Conservation (phyloP, 495 filamentous ascomycete genomes). For the Xylaria scruposa region DNA sequence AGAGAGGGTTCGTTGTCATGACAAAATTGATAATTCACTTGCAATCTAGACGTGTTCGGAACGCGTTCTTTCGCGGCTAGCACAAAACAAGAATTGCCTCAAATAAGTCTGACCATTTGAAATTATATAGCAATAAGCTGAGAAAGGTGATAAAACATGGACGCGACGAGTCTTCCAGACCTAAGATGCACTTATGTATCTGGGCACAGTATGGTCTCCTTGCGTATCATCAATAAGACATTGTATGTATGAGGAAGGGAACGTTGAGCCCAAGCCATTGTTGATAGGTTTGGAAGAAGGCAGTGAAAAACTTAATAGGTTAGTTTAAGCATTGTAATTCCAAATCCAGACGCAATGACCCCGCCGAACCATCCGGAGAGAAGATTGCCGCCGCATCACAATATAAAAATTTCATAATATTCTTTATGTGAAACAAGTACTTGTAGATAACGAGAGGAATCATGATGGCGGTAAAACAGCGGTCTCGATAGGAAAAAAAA, state of each 20-base stretch:
- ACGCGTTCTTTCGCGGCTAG: neutral
- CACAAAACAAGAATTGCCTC: neutral
- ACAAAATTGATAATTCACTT: neutral
- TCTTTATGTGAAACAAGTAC: neutral
- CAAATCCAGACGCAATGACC: neutral
- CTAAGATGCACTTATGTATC: neutral
- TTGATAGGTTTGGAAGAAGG: neutral
- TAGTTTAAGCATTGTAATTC: neutral
- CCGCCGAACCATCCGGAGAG: neutral
- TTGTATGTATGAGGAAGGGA: neutral
- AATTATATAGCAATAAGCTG: neutral
- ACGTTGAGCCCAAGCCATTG: neutral
- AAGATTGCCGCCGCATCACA: neutral
- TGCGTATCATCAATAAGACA: neutral
- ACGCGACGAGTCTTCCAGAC: neutral
- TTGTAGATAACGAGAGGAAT: neutral
- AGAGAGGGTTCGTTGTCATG: constrained; percentile 16
- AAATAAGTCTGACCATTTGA: neutral
- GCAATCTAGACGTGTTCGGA: neutral
- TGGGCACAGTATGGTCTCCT: neutral
- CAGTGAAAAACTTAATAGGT: neutral
- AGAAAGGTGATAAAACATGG: neutral
- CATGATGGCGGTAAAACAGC: neutral
- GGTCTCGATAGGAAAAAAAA: neutral
- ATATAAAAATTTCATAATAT: neutral